Base-by-base conservation (phyloP, 345 rosid species). In the Lagerstroemia speciosa region DNA sequence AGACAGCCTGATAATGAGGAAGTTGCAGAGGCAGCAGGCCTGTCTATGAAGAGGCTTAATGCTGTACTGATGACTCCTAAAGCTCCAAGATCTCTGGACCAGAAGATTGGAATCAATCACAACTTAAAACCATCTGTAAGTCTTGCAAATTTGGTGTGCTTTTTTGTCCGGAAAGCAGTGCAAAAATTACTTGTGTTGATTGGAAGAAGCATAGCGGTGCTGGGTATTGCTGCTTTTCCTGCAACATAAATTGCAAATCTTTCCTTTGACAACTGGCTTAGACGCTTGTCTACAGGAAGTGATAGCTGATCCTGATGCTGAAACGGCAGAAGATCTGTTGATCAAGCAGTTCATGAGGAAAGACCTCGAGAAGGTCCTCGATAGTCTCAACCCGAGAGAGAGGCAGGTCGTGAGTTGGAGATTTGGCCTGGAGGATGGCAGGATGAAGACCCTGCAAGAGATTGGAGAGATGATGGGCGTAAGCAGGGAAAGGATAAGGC, bases 401-500 rank as follows among this genome's bases (percentile, higher is more conserved):
- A 87, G 79, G 80, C 90, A 83, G 60, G 95, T 91, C 15, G 75
- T 94, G 67, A 81, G 83, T 65, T 86, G 92, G 96, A 84, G 99
- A 77, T 94, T 88, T 16, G 99, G 99, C 30, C 76, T 94, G 73
- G 96, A 84, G 1, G 95, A 89, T 64, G 99, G 97, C 34, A 84
- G 97, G 77, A 85, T 81, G 87, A 94, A 87, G 76, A 91, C 97
- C 0, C 73, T 94, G 78, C 99, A 94, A 68, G 99, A 94, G 81
- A 94, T 94, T 0, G 99, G 99, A 15, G 99, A 94, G 66, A 48
- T 75, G 36, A 85, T 94, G 84, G 84, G 90, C 0, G 85, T 94
- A 0, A 89, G 97, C 83, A 79, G 99, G n/a, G 99, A 94, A 79
- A 82, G 99, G 80, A 71, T 94, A 68, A 80, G 97, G 46, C 99